A percentile compares a stretch with the other conserved stretches of the same genome.
Evolutionary conservation across 2,329 filamentous ascomycete species (phyloP).

Genomic region (Phialocephala sp.): DNA sequence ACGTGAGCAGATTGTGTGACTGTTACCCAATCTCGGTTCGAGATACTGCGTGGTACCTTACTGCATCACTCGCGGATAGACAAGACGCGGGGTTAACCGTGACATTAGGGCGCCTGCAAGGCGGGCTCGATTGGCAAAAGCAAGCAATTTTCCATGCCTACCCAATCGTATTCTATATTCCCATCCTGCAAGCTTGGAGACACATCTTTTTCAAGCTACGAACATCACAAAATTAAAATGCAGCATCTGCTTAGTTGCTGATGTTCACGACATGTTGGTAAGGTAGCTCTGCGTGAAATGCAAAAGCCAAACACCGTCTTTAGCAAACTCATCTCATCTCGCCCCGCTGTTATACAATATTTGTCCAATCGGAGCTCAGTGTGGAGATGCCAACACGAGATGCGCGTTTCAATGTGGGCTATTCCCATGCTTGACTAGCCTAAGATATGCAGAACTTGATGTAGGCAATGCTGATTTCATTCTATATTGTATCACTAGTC

Average conservation of each 20-base stretch:
- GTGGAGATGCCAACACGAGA: not conserved
- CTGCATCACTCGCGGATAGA: not conserved
- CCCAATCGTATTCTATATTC: not conserved
- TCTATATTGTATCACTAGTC: not conserved
- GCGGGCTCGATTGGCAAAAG: not conserved
- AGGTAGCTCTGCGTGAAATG: not conserved
- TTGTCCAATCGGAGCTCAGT: not conserved
- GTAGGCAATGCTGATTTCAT: not conserved
- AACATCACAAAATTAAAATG: not conserved
- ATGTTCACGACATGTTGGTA: not conserved
- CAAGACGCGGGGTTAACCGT: not conserved
- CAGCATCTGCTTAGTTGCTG: conserved; percentile 1
- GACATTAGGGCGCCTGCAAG: not conserved
- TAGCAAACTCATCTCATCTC: not conserved
- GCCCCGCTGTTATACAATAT: not conserved
- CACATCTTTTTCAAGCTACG: not conserved
- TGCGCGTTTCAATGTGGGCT: not conserved
- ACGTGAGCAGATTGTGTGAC: conserved; percentile 2
- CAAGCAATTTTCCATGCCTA: not conserved
- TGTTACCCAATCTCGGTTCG: not conserved
- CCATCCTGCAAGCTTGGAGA: not conserved
- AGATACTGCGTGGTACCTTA: conserved; percentile 5
- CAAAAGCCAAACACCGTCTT: not conserved
- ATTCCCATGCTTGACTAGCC: not conserved
- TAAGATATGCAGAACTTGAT: not conserved